These are phyloP conservation scores for Neurospora cerealis DNA, from an alignment of 495 filamentous ascomycete genomes.

Conservation along the genomic window DNA sequence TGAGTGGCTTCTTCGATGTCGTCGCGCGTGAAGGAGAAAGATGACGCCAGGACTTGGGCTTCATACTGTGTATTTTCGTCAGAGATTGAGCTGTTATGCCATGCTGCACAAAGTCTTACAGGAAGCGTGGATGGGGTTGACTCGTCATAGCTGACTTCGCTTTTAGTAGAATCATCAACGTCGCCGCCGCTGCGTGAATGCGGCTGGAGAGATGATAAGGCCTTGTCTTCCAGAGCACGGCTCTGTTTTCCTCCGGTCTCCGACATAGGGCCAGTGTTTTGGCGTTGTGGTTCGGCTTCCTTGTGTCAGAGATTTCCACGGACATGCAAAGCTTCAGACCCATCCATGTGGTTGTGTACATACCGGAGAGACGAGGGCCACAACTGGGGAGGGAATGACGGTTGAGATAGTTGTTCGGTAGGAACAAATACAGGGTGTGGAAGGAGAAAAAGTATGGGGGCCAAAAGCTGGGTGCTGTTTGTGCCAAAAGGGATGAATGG, in stretches of 20 bases:
- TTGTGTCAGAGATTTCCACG: neutral
- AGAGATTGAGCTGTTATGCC: neutral
- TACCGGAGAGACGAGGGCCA: neutral
- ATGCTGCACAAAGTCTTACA: neutral
- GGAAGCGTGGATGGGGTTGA: neutral
- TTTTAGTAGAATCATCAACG: neutral
- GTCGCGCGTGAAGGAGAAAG: neutral
- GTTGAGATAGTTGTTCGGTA: too few relatives aligned
- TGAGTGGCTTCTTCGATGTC: neutral
- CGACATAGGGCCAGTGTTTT: neutral
- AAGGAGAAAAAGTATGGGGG: neutral
- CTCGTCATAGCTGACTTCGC: neutral
- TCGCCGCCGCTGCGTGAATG: neutral
- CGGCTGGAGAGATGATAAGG: neutral
- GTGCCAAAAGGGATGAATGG: neutral
- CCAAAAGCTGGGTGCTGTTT: neutral
- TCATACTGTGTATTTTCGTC: neutral
- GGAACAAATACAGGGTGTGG: neutral
- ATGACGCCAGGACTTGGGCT: neutral
- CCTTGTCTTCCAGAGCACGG: neutral
- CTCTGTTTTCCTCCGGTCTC: neutral
- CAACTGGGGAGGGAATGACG: too few relatives aligned
- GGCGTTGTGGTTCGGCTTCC: neutral
- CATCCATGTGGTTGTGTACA: neutral
- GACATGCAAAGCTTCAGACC: neutral